These are phyloP conservation scores for Xylariales sp. DNA, from an alignment of 2,329 filamentous ascomycete species.

Conservation along the genomic window DNA sequence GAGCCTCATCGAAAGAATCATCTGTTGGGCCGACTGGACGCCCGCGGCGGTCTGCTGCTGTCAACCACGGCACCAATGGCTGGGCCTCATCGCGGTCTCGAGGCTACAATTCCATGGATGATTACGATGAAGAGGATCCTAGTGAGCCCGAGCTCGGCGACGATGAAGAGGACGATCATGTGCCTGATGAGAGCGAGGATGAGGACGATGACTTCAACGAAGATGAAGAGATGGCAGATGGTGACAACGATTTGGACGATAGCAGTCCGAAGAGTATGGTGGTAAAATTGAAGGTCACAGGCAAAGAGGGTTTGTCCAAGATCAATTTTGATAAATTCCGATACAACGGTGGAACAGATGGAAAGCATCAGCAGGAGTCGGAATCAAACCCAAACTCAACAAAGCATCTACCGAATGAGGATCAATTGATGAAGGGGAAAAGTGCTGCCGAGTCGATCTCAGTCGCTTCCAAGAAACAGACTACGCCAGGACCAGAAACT, in stretches of 20 bases:
- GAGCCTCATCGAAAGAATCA: slow-evolving; percentile 30
- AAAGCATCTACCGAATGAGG: slow-evolving; percentile 11
- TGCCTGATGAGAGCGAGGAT: slow-evolving; percentile 53
- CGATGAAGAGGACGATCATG: slow-evolving; percentile 68
- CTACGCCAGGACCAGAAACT: slow-evolving; percentile 15
- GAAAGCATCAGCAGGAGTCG: no score
- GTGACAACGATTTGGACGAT: slow-evolving; percentile 46
- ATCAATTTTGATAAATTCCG: slow-evolving; percentile 25
- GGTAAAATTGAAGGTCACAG: slow-evolving; percentile 61
- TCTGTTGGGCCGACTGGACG: slow-evolving; percentile 41
- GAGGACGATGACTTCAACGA: slow-evolving; percentile 57
- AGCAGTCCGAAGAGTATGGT: slow-evolving; percentile 58
- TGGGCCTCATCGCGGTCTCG: slow-evolving; percentile 36
- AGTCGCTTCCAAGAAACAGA: slow-evolving; percentile 23
- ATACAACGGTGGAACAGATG: no score
- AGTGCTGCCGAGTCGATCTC: slow-evolving; percentile 24
- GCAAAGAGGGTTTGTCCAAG: slow-evolving; percentile 32
- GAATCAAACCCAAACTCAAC: slow-evolving; percentile 13
- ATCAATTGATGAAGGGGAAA: slow-evolving; percentile 23
- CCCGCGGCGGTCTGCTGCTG: slow-evolving; percentile 46
- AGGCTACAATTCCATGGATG: slow-evolving; percentile 50
- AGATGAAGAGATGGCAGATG: slow-evolving; percentile 50
- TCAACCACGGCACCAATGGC: slow-evolving; percentile 45
- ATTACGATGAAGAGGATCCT: slow-evolving; percentile 37
- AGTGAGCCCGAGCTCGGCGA: slow-evolving; percentile 48